Conservation (phyloP, 1,284 basidiomycete genomes). For the Cutaneotrichosporon dermatis region DNA sequence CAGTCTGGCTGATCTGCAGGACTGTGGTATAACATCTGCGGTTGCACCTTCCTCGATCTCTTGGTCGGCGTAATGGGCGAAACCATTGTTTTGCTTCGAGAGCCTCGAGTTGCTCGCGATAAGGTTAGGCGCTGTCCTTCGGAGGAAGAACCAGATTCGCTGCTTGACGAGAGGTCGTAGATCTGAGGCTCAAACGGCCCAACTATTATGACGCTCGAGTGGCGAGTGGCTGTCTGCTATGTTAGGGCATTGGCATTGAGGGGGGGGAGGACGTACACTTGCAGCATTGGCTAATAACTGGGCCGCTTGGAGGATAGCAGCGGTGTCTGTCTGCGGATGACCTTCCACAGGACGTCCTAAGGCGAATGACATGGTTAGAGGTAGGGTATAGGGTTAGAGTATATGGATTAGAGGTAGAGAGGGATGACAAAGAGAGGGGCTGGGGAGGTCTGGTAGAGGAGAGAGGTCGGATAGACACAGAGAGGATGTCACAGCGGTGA, state of each 20-base stretch:
- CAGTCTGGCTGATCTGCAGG: background rate
- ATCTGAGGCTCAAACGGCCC: conserved; percentile 5
- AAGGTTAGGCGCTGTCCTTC: no score
- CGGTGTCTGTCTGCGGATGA: background rate
- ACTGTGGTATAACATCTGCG: background rate
- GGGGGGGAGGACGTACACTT: background rate
- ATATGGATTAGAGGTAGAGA: background rate
- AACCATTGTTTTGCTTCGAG: background rate
- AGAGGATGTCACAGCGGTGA: no score
- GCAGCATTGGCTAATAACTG: background rate
- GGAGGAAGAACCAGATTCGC: conserved; percentile 1
- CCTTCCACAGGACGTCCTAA: background rate
- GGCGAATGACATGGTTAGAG: background rate
- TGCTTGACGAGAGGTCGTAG: conserved; percentile 4
- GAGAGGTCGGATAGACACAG: no score
- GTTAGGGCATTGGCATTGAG: background rate
- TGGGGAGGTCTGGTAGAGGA: no score
- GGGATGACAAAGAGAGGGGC: background rate
- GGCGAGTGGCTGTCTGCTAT: background rate
- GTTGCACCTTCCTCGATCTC: background rate
- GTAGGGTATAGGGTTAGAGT: background rate
- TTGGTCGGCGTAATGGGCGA: background rate
- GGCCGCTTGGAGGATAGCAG: background rate
- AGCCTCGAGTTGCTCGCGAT: no score
- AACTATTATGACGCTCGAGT: background rate